phyloP scores from a whole-genome alignment of 345 rosid genomes.

The Populus tremula region DNA sequence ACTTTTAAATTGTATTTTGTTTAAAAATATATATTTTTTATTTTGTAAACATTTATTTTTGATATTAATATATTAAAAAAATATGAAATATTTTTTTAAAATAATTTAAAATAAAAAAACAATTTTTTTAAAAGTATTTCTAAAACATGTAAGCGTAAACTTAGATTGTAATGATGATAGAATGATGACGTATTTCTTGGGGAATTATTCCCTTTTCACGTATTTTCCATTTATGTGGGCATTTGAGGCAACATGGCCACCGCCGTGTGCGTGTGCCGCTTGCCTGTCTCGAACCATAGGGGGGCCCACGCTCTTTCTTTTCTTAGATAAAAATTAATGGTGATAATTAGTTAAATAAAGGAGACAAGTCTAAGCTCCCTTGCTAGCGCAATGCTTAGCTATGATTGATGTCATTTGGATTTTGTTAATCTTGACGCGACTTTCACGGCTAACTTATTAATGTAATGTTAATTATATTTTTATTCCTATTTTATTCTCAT shows the following conservation, averaged over 20 bases:
- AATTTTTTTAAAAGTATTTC: too few relatives aligned
- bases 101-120: too few relatives aligned
- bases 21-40: too few relatives aligned
- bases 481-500: too few relatives aligned
- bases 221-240: not conserved
- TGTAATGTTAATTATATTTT: too few relatives aligned
- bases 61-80: too few relatives aligned
- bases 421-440: not conserved
- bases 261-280: too few relatives aligned
- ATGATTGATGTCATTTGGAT: slow-evolving; percentile 38
- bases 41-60: too few relatives aligned
- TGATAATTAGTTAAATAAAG: not conserved
- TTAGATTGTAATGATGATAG: not conserved
- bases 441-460: too few relatives aligned
- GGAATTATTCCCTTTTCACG: not conserved
- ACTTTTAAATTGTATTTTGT: too few relatives aligned
- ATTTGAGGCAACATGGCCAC: not conserved
- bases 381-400: slow-evolving; percentile 58
- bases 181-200: not conserved
- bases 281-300: not conserved
- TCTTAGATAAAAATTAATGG: not conserved
- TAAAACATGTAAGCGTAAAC: too few relatives aligned
- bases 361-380: not conserved
- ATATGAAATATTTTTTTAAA: too few relatives aligned
- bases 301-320: not conserved